Conservation (phyloP, 257 asterid species). For the Plantago ovata region DNA sequence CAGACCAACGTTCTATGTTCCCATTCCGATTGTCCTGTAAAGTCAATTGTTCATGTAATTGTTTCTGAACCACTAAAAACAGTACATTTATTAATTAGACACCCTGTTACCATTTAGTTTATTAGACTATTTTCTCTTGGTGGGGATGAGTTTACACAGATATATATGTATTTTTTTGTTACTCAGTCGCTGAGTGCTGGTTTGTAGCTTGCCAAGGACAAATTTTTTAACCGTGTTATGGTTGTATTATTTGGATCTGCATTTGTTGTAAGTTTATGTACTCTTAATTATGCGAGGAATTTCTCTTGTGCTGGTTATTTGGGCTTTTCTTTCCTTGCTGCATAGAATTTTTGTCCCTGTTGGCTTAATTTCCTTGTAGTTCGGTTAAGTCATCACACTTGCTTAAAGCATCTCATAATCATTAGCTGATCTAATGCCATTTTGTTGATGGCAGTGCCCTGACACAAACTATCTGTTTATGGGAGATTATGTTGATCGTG, state of each 20-base stretch:
- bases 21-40: too few relatives aligned
- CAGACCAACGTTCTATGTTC: too few relatives aligned
- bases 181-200: too few relatives aligned
- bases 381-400: background rate
- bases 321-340: background rate
- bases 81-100: too few relatives aligned
- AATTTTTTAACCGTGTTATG: too few relatives aligned
- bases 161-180: too few relatives aligned
- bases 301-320: background rate
- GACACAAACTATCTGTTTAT: slow-evolving; percentile 62
- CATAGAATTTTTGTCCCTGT: background rate
- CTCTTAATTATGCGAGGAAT: background rate
- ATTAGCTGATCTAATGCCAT: slow-evolving; percentile 11
- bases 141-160: too few relatives aligned
- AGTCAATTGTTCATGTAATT: too few relatives aligned
- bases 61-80: too few relatives aligned
- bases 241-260: background rate
- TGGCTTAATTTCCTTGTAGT: background rate
- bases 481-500: slow-evolving; percentile 77
- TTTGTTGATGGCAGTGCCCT: slow-evolving; percentile 48
- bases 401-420: background rate
- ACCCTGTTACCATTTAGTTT: too few relatives aligned
- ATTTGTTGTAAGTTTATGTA: background rate
- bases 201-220: too few relatives aligned
- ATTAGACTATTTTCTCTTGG: too few relatives aligned